Base-by-base conservation (phyloP, 352 stramenopile species). In the Pilasporangium apinafurcum region DNA sequence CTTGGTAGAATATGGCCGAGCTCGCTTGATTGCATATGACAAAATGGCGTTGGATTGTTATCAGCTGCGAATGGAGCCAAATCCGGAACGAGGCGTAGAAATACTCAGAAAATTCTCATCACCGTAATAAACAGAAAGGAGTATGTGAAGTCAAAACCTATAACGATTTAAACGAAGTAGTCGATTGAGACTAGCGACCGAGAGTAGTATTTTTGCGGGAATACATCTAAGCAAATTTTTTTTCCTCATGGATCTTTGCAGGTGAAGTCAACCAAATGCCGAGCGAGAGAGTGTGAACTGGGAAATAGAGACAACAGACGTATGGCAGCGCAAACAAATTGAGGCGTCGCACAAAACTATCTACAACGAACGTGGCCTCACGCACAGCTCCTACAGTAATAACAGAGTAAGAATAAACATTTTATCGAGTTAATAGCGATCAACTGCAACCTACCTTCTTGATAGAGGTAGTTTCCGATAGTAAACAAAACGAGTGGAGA, bases 311-410 rank as follows among this genome's bases (percentile, higher is more conserved):
- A 24, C 62, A 77, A 37, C 62, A 87, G 21, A 77, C 26, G 43
- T 92, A 92, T 7, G 74, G 67, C 18, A 92, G 46, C 14, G 68
- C 67, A 5, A 92, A 44, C 36, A 83, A 30, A 32, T 86, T 86
- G 44, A 62, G 63, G 36, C 60, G 56, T 20, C 56, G 55, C 25
- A 53, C 42, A 49, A 85, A 88, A 48, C 70, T 69, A 20, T 74
- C 38, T n/a, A 76, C 62, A 18, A 65, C 33, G 41, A 68, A 9
- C 21, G 16, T 10, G 49, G 40, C 10, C 31, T 48, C 9, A 20
- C 32, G 20, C 48, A 8, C 33, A 50, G n/a, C n/a, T n/a, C n/a
- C n/a, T n/a, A n/a, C n/a, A n/a, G n/a, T n/a, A 56, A 25, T 33
- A 16, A 37, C 24, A n/a, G n/a, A n/a, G n/a, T n/a, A n/a, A n/a